These are phyloP conservation scores for Leonotis leonurus DNA, from an alignment of 257 asterid genomes.

Conservation along the genomic window DNA sequence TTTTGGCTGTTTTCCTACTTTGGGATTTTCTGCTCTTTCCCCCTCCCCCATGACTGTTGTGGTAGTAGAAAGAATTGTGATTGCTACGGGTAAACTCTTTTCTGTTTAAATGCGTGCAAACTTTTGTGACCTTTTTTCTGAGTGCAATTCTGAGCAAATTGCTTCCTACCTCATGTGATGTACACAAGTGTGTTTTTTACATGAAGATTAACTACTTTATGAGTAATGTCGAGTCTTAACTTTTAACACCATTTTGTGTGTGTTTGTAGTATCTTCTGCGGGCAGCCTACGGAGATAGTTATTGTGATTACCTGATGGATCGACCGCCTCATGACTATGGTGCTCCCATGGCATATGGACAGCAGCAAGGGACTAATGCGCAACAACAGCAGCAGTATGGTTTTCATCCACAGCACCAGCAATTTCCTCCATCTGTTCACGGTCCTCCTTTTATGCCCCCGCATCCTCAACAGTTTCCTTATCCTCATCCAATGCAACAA, in stretches of 20 bases:
- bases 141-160: neutral
- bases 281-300: too few species aligned
- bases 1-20: too few species aligned
- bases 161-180: neutral
- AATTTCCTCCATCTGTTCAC: conserved; percentile 68
- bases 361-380: conserved; percentile 54
- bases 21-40: too few species aligned
- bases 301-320: conserved; percentile 47
- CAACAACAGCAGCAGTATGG: conserved; percentile 67
- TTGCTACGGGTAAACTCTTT: neutral
- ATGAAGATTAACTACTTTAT: neutral
- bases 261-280: neutral
- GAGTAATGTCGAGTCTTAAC: neutral
- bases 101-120: neutral
- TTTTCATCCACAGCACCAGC: conserved; percentile 87
- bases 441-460: conserved; percentile 79
- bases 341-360: conserved; percentile 66
- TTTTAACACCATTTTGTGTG: neutral
- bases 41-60: too few species aligned
- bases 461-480: conserved; percentile 88
- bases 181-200: neutral
- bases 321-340: conserved; percentile 80
- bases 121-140: neutral
- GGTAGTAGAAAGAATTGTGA: too few species aligned
- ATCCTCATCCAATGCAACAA: conserved; percentile 75